These are phyloP conservation scores for Globisporangium alternatum DNA, from an alignment of 352 stramenopile species.

Conservation along the genomic window DNA sequence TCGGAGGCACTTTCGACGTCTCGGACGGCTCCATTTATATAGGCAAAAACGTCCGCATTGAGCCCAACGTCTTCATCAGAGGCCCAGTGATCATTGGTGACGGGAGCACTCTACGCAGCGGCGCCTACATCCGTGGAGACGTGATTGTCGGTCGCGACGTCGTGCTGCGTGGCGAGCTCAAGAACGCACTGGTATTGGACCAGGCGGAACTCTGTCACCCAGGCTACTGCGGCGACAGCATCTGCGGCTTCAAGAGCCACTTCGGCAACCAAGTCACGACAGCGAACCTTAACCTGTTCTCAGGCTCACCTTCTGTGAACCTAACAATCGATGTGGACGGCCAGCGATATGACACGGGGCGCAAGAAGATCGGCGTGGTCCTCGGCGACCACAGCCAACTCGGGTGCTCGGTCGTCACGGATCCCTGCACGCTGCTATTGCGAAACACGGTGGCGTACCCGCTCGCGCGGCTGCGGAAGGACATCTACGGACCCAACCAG, in stretches of 20 bases:
- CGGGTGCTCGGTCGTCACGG: slow-evolving; percentile 66
- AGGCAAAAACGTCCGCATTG: slow-evolving; percentile 56
- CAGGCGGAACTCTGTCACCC: slow-evolving; percentile 69
- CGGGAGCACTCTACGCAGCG: slow-evolving; percentile 53
- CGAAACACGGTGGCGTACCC: slow-evolving; percentile 64
- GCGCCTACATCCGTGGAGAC: slow-evolving; percentile 67
- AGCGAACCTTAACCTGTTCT: slow-evolving; percentile 66
- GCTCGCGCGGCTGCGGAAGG: slow-evolving; percentile 58
- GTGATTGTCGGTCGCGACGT: slow-evolving; percentile 59
- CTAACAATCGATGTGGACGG: slow-evolving; percentile 30
- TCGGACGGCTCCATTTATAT: slow-evolving; percentile 68
- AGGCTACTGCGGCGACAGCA: slow-evolving; percentile 71
- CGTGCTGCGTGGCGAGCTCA: slow-evolving; percentile 65
- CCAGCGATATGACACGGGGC: slow-evolving; percentile 52
- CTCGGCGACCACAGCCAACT: slow-evolving; percentile 71
- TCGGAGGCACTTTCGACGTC: slow-evolving; percentile 68
- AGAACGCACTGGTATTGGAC: slow-evolving; percentile 73
- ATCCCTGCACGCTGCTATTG: slow-evolving; percentile 66
- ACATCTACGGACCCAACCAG: slow-evolving; percentile 61
- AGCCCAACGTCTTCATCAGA: slow-evolving; percentile 69
- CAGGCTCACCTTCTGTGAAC: slow-evolving; percentile 23
- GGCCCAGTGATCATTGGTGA: slow-evolving; percentile 74
- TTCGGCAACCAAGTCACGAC: slow-evolving; percentile 85
- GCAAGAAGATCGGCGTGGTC: slow-evolving; percentile 69
- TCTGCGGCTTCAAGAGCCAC: slow-evolving; percentile 74